A percentile compares a stretch with the other conserved stretches of the same genome.
Conservation (phyloP, 768 basidiomycete genomes). For the Artomyces pyxidatus region DNA sequence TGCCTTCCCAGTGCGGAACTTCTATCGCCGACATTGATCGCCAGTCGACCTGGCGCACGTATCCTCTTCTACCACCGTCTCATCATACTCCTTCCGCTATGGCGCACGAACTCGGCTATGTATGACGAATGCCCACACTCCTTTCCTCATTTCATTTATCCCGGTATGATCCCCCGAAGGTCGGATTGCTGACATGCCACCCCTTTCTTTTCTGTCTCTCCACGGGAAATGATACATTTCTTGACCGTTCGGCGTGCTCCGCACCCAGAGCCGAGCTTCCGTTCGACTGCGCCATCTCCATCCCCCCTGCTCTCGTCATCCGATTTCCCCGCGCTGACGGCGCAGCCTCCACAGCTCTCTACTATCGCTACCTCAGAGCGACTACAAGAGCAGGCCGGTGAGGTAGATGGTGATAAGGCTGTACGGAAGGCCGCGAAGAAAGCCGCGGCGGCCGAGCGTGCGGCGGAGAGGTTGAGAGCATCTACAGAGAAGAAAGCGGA, state of each 20-base stretch:
- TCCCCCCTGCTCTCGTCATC: constrained; percentile 49
- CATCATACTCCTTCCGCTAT: not conserved
- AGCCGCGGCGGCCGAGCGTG: constrained; percentile 52
- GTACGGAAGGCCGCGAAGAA: constrained; percentile 57
- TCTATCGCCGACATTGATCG: not conserved
- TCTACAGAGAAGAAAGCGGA: constrained; percentile 55
- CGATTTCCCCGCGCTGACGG: constrained; percentile 71
- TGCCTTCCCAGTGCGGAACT: constrained; percentile 6
- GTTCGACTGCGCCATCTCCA: constrained; percentile 14
- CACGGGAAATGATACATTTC: constrained; percentile 21
- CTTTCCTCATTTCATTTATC: constrained; percentile 5
- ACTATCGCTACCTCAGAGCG: constrained; percentile 26
- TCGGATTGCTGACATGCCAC: constrained; percentile 14
- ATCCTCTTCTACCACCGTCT: not conserved
- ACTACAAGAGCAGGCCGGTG: constrained; percentile 16
- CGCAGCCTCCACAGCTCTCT: constrained; percentile 23
- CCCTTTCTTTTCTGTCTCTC: constrained; percentile 11
- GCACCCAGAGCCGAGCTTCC: constrained; percentile 11
- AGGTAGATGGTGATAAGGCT: constrained; percentile 43
- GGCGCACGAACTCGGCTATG: not conserved
- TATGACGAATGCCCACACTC: not conserved
- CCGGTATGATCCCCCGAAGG: constrained; percentile 11
- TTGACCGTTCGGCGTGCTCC: constrained; percentile 17
- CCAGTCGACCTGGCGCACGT: constrained; percentile 1
- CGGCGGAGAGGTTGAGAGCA: constrained; percentile 53